Conservation (phyloP, 352 stramenopile species). For the Phytophthora lateralis region DNA sequence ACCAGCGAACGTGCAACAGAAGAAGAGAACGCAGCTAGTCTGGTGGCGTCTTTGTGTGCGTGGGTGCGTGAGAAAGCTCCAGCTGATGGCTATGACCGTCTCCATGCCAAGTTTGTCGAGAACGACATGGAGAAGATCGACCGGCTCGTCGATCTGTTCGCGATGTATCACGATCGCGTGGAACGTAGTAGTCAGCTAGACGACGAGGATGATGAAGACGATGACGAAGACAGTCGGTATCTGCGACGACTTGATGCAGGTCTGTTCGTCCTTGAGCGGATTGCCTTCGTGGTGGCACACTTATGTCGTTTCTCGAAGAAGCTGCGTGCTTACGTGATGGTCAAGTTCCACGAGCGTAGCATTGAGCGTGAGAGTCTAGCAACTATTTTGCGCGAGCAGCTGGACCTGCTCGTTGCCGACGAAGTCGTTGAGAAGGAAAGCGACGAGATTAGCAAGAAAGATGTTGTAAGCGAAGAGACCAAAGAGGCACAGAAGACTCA, state of each 20-base stretch:
- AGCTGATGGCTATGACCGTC: conserved; percentile 61
- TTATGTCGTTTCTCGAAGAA: conserved; percentile 69
- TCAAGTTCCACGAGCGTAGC: conserved; percentile 80
- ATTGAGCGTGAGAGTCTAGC: conserved; percentile 53
- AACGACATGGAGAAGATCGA: conserved; percentile 86
- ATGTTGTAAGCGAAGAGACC: conserved; percentile 29
- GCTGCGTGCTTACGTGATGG: conserved; percentile 66
- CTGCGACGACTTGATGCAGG: conserved; percentile 71
- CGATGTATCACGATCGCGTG: conserved; percentile 72
- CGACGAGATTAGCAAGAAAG: conserved; percentile 13
- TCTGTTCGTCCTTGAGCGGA: conserved; percentile 79
- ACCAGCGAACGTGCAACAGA: conserved; percentile 43
- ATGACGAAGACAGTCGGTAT: conserved; percentile 62
- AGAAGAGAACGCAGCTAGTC: conserved; percentile 68
- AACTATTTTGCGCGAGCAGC: conserved; percentile 60
- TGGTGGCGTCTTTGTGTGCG: conserved; percentile 72
- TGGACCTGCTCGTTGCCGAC: conserved; percentile 52
- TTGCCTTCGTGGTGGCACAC: conserved; percentile 68
- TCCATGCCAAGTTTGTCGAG: conserved; percentile 86
- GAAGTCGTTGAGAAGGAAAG: conserved; percentile 7
- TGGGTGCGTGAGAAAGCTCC: conserved; percentile 51
- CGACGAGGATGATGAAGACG: conserved; percentile 41
- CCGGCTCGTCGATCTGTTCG: conserved; percentile 77
- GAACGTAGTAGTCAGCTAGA: conserved; percentile 32
- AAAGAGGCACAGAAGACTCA: conserved; percentile 44